phyloP scores from a whole-genome alignment of 768 basidiomycete genomes.

The Leccinum pellstonianum region DNA sequence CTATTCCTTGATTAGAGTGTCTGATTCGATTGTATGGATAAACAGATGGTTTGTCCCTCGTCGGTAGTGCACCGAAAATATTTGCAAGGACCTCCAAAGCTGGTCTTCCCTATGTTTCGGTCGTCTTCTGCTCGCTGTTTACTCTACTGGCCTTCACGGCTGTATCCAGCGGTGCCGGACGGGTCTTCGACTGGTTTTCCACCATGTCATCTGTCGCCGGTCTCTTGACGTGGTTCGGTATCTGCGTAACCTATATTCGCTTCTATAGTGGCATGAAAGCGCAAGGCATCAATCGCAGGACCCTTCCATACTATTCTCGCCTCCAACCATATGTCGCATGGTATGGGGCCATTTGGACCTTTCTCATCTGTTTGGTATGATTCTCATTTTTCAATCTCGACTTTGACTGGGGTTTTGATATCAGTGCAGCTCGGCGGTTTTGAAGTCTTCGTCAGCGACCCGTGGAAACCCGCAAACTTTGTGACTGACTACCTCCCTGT shows the following conservation, averaged over 20 bases:
- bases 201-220: constrained; percentile 70
- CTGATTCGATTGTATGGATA: background rate
- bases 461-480: constrained; percentile 37
- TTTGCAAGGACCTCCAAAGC: constrained; percentile 66
- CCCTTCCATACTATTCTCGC: constrained; percentile 65
- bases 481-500: constrained; percentile 81
- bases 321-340: constrained; percentile 77
- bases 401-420: constrained; percentile 23
- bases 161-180: constrained; percentile 59
- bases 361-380: constrained; percentile 64
- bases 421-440: constrained; percentile 48
- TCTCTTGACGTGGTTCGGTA: constrained; percentile 80
- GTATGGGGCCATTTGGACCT: constrained; percentile 35
- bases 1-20: background rate
- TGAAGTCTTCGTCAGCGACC: constrained; percentile 40
- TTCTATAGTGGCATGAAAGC: constrained; percentile 81
- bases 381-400: background rate
- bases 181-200: constrained; percentile 77
- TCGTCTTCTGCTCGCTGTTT: constrained; percentile 69
- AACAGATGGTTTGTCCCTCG: constrained; percentile 73
- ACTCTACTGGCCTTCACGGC: constrained; percentile 79
- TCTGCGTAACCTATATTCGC: constrained; percentile 72
- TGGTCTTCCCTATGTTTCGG: constrained; percentile 76
- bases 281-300: constrained; percentile 73
- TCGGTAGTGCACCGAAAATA: constrained; percentile 79